Percentiles rank a stretch among this genome's conserved stretches.
phyloP scores from a whole-genome alignment of 164 flowering plant genomes.

The Vitis rupestris region DNA sequence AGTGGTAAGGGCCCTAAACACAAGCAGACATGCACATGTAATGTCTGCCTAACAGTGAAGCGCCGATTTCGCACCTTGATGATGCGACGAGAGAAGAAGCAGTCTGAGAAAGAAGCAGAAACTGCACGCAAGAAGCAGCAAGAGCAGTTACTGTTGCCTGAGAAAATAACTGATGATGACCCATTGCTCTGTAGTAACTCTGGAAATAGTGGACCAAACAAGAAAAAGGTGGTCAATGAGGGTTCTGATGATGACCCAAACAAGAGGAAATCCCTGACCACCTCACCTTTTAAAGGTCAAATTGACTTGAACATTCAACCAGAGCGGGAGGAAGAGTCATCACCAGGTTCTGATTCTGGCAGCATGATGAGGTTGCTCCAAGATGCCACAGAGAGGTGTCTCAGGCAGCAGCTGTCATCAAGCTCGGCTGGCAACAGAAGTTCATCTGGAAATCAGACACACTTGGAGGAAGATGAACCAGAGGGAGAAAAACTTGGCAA shows the following conservation, averaged over 20 bases:
- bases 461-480: constrained; percentile 11
- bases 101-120: constrained; percentile 58
- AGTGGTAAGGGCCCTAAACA: constrained; percentile 91
- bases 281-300: constrained; percentile 63
- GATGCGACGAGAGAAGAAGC: constrained; percentile 66
- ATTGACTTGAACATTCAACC: constrained; percentile 86
- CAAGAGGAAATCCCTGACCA: constrained; percentile 27
- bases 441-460: constrained; percentile 15
- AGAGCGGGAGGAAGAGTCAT: constrained; percentile 68
- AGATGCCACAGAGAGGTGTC: constrained; percentile 38
- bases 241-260: constrained; percentile 36
- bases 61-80: constrained; percentile 74
- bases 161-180: constrained; percentile 34
- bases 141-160: constrained; percentile 19
- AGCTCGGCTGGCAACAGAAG: constrained; percentile 15
- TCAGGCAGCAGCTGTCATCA: constrained; percentile 23
- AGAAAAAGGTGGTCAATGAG: constrained; percentile 21
- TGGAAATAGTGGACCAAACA: constrained; percentile 27
- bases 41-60: constrained; percentile 69
- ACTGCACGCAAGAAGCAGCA: constrained; percentile 41
- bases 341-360: constrained; percentile 50
- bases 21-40: constrained; percentile 71
- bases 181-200: constrained; percentile 11
- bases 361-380: constrained; percentile 31
- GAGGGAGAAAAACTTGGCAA: constrained; percentile 18